Evolutionary conservation across 192 early-diverging fungal species (phyloP), one percentile per base, ranked within the genome.

Genomic region (Umbelopsis isabellina): DNA sequence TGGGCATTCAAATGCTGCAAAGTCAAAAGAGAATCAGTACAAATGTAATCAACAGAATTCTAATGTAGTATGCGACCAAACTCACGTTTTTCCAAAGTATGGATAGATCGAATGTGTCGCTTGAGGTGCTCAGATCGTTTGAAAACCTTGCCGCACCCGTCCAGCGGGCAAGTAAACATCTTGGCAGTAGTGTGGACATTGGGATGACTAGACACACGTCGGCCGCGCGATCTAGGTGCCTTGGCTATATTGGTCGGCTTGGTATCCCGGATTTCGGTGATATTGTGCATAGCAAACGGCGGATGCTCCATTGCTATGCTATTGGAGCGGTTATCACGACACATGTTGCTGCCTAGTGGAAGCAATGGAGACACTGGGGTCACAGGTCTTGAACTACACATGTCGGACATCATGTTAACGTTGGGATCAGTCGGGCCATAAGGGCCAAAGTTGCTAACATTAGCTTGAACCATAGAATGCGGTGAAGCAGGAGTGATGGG

Each of bases 51-150:
- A 55, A 50, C 15, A 66, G 46, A 46, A 45, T 37, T 37, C 13
- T 30, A 16, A 45, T 21, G 11, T 66, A 44, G 13, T 9, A 46
- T 25, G 3, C 2, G 1, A 46, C 11, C 13, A 49, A n/a, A 77
- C 83, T 80, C 83, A 87, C 86, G 86, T 82, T 85, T 83, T 68
- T 88, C 86, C 47, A 84, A 75, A 1, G 86, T 88, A 50, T 88
- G 86, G 58, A 88, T 88, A 27, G 84, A 86, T 50, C 86, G 79
- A 67, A 86, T 80, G 41, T 88, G 86, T 52, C 86, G 72, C 68
- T 88, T 88, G 16, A 88, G 71, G 68, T 88, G 86, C 55, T 88
- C 86, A 11, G 86, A 88, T 23, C 86, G 48, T 71, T 88, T 88
- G 46, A 88, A 88, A 25, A 88, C 75, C 68, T 85, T 84, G 30